These are phyloP conservation scores for Talaromyces sp. DNA, from an alignment of 2,329 filamentous ascomycete species.

Conservation along the genomic window DNA sequence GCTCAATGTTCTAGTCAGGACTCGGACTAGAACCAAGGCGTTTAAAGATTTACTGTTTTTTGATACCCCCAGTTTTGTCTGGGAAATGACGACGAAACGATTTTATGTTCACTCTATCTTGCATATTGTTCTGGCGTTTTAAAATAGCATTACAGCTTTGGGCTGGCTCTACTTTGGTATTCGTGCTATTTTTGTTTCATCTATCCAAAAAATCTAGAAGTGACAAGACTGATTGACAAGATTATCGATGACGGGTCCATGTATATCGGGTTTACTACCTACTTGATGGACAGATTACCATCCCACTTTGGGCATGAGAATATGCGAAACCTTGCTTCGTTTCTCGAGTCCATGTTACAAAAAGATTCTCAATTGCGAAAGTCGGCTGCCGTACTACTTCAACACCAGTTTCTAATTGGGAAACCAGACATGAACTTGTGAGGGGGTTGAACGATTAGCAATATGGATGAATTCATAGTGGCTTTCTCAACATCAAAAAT, in stretches of 20 bases:
- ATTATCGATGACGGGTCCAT: neutral
- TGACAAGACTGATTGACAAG: neutral
- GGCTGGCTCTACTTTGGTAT: neutral
- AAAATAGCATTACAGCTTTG: neutral
- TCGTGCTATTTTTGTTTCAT: neutral
- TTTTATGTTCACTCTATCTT: neutral
- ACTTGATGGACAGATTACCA: neutral
- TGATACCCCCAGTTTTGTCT: neutral
- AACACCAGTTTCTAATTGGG: neutral
- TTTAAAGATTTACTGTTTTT: neutral
- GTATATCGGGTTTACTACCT: neutral
- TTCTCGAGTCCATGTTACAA: neutral
- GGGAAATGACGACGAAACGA: neutral
- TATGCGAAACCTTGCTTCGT: neutral
- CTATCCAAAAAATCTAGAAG: neutral
- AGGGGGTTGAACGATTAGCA: neutral
- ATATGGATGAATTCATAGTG: too few species aligned
- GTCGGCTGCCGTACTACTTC: neutral
- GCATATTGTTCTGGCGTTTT: neutral
- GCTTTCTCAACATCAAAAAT: too few species aligned
- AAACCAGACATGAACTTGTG: neutral
- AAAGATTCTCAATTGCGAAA: neutral
- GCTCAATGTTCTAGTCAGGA: slow-evolving; percentile 38
- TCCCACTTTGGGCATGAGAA: neutral
- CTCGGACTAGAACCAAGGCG: neutral